Evolutionary conservation across 306 rosid species (phyloP), one percentile per base, ranked within the genome.

Genomic region (Chamaecrista fasciculata): DNA sequence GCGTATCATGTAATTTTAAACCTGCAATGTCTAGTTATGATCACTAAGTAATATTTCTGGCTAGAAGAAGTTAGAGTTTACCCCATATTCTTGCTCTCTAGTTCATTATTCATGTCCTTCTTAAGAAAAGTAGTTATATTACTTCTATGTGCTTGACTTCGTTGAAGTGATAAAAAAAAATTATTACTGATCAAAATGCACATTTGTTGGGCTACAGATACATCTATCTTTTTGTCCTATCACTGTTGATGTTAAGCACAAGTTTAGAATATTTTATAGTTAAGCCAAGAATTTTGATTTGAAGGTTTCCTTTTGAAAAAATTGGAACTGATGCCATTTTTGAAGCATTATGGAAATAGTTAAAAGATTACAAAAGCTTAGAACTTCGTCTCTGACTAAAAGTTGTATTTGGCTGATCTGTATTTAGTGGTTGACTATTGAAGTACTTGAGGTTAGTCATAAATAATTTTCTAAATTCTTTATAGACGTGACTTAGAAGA

Each of bases 1-100:
- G 72, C 50, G 97, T 80, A 59, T 42, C 79, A 55, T 61, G 33
- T 63, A 71, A 36, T 84, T 64, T 62, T 83, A 42, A 33, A 61
- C 49, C 61, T 51, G 42, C 43, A 12, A 65, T 37, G 21, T 64
- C 40, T 50, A 11, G 39, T 67, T 65, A 52, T 44, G 53, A 51
- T 48, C 19, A 20, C 44, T 60, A 28, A 26, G 49, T 74, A 53
- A 21, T 69, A 60, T 36, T 36, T 16, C 48, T 58, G 55, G 42
- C 61, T 42, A 16, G 21, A 62, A 46, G 71, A 15, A 66, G 68
- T 37, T 68, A 29, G 14, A 72, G 23, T 40, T 46, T 37, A 55
- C 42, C 5, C 58, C 14, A 9, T 66, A 4, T 34, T 29, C 18
- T 69, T 59, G 16, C 21, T 66, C 62, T 66, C 29, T 48, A 34